Percentiles rank a stretch among this genome's conserved stretches.
Conservation (phyloP, 1,284 basidiomycete genomes). For the Ustilago trichophora region DNA sequence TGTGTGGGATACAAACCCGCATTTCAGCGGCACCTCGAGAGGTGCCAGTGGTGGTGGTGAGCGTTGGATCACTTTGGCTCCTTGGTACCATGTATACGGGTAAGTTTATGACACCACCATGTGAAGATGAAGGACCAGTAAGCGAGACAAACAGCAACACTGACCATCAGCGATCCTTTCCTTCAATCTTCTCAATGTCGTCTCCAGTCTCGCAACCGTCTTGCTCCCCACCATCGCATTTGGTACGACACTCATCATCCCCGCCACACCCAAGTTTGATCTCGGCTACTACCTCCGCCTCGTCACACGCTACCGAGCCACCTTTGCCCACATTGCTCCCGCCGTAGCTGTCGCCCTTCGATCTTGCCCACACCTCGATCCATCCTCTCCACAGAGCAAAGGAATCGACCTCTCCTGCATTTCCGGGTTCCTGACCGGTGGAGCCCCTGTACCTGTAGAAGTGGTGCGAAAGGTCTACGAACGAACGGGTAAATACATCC, state of each 20-base stretch:
- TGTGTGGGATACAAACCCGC: slow-evolving; percentile 53
- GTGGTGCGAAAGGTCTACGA: slow-evolving; percentile 66
- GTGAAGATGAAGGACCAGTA: too few relatives aligned
- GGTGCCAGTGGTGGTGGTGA: slow-evolving; percentile 44
- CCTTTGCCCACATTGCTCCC: slow-evolving; percentile 67
- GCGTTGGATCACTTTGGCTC: slow-evolving; percentile 65
- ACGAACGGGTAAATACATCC: slow-evolving; percentile 64
- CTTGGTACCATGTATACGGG: slow-evolving; percentile 66
- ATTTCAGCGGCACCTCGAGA: slow-evolving; percentile 31
- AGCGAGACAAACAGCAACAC: too few relatives aligned
- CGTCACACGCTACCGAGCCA: slow-evolving; percentile 63
- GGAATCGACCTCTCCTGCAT: slow-evolving; percentile 65
- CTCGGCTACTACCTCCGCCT: slow-evolving; percentile 64
- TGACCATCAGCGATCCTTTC: too few relatives aligned
- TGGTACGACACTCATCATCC: slow-evolving; percentile 66
- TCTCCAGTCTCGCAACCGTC: slow-evolving; percentile 61
- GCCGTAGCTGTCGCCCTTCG: slow-evolving; percentile 67
- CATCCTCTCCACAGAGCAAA: slow-evolving; percentile 19
- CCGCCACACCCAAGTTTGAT: slow-evolving; percentile 62
- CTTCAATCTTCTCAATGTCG: too few relatives aligned
- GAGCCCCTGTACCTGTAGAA: slow-evolving; percentile 66
- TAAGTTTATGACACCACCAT: neutral
- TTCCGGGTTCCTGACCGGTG: slow-evolving; percentile 65
- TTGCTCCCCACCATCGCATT: slow-evolving; percentile 60
- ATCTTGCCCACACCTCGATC: slow-evolving; percentile 60